These are phyloP conservation scores for Spiraea crenata DNA, from an alignment of 331 rosid species.

Conservation along the genomic window DNA sequence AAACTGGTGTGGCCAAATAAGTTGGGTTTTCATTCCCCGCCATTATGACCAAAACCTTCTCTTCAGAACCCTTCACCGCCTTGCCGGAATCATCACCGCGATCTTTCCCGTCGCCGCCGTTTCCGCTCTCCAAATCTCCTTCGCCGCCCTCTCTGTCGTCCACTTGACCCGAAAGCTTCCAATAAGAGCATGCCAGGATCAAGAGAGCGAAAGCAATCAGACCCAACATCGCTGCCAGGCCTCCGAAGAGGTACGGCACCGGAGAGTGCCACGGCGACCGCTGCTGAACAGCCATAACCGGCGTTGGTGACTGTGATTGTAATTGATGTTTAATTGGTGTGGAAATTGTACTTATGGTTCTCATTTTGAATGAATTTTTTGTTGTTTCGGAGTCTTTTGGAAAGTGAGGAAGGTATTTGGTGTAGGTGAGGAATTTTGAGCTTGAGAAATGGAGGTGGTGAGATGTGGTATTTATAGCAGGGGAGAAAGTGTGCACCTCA, in stretches of 20 bases:
- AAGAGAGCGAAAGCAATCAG: constrained; percentile 59
- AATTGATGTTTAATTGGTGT: constrained; percentile 10
- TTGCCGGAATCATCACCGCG: constrained; percentile 23
- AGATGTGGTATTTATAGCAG: constrained; percentile 39
- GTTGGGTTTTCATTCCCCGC: constrained; percentile 76
- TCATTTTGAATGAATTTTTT: constrained; percentile 28
- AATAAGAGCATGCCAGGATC: constrained; percentile 63
- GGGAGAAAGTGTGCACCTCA: constrained; percentile 15
- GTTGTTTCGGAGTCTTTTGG: background rate
- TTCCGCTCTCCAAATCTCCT: constrained; percentile 31
- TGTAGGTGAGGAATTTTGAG: constrained; percentile 22
- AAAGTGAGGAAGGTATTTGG: background rate
- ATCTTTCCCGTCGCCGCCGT: constrained; percentile 13
- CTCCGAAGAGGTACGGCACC: constrained; percentile 81
- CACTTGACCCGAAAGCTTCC: constrained; percentile 31
- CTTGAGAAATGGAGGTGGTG: constrained; percentile 20
- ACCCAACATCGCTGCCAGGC: constrained; percentile 57
- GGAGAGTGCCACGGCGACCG: constrained; percentile 72
- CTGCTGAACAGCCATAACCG: constrained; percentile 6
- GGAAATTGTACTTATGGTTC: constrained; percentile 40
- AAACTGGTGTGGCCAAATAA: constrained; percentile 66
- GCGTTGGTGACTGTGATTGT: constrained; percentile 12
- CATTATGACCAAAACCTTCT: constrained; percentile 71
- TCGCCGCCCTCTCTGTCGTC: constrained; percentile 17
- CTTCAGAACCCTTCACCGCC: constrained; percentile 40